phyloP scores from a whole-genome alignment of 164 flowering plant species.

The Dillenia suffruticosa region DNA sequence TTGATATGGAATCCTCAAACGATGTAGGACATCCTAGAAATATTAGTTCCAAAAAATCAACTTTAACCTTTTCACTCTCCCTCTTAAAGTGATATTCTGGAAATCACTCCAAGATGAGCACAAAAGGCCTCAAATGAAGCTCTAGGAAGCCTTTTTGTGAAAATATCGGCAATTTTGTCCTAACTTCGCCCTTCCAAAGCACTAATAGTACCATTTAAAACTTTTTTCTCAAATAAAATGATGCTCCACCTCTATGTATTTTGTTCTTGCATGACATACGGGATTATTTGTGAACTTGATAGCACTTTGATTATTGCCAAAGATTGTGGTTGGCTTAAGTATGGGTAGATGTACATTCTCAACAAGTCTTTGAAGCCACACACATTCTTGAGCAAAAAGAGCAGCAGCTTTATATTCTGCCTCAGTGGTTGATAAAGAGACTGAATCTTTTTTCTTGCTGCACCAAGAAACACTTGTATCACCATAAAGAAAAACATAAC shows the following conservation, averaged over 20 bases:
- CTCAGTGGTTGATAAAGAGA: conserved; percentile 11
- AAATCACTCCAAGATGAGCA: no score
- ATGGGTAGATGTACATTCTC: not conserved
- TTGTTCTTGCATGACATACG: conserved; percentile 10
- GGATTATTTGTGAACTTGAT: conserved; percentile 7
- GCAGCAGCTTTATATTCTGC: conserved; percentile 15
- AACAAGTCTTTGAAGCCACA: conserved; percentile 11
- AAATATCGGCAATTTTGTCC: conserved; percentile 9
- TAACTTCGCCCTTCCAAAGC: not conserved
- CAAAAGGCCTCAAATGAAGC: no score
- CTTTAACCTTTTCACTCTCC: no score
- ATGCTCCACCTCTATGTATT: conserved; percentile 8
- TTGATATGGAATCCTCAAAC: no score
- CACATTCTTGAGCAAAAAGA: conserved; percentile 9
- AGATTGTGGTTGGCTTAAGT: conserved; percentile 1
- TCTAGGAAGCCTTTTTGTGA: conserved; percentile 8
- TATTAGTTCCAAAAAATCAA: no score
- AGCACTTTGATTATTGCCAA: conserved; percentile 8
- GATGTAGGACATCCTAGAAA: no score
- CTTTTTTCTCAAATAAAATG: conserved; percentile 10
- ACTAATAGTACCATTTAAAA: not conserved
- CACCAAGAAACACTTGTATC: conserved; percentile 5
- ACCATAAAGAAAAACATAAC: conserved; percentile 5
- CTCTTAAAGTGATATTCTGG: no score
- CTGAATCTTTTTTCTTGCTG: conserved; percentile 13